Percentiles rank a stretch among this genome's conserved stretches.
phyloP scores from a whole-genome alignment of 2,329 filamentous ascomycete species.

The Trichophyton mentagrophytes region DNA sequence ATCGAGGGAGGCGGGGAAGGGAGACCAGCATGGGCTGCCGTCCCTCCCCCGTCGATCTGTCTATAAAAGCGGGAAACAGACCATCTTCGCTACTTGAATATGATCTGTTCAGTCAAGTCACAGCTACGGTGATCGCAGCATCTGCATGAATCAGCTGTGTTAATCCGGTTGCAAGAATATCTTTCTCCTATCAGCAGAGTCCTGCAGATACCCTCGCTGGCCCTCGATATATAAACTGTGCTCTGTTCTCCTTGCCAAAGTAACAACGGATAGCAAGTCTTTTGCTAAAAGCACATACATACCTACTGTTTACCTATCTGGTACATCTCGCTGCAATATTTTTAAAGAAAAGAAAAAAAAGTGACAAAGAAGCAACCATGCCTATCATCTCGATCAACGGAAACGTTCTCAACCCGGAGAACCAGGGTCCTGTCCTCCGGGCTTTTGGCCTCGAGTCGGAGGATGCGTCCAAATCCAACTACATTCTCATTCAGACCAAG shows the following conservation, averaged over 20 bases:
- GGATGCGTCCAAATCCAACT: slow-evolving; percentile 10
- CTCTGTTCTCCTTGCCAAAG: not conserved
- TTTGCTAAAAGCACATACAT: not conserved
- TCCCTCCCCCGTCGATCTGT: not conserved
- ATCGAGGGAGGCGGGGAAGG: not conserved
- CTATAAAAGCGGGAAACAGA: not conserved
- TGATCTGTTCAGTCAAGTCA: not conserved
- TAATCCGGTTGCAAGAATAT: not conserved
- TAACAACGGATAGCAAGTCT: not conserved
- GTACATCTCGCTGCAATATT: not conserved
- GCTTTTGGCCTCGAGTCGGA: slow-evolving; percentile 10
- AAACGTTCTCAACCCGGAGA: slow-evolving; percentile 9
- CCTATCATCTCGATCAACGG: slow-evolving; percentile 11
- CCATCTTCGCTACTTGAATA: not conserved
- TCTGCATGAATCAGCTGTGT: not conserved
- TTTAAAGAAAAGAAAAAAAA: no score
- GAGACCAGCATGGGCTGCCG: not conserved
- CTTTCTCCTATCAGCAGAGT: not conserved
- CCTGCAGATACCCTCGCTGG: not conserved
- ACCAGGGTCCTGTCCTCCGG: slow-evolving; percentile 6
- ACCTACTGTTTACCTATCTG: not conserved
- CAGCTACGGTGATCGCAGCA: not conserved
- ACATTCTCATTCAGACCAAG: slow-evolving; percentile 9
- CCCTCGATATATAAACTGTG: not conserved
- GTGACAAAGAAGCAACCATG: slow-evolving; percentile 4